Evolutionary conservation across 1,284 basidiomycete species (phyloP), one percentile per base, ranked within the genome.

Genomic region (Rhizoctonia solani): DNA sequence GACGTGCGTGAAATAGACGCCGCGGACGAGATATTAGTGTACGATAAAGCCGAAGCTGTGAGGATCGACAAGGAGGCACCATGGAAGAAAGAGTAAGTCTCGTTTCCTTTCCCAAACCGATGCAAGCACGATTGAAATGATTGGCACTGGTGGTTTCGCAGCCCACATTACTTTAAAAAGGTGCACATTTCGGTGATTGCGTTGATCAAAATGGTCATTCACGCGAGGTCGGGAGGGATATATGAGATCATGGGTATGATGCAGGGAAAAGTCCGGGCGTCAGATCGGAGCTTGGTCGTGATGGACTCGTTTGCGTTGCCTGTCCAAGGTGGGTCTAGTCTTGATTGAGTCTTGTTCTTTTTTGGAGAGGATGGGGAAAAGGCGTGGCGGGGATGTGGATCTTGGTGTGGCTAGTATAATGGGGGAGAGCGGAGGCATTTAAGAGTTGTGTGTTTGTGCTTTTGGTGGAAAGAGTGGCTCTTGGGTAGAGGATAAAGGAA

Each of bases 201-300:
- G 5, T 79, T 99, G 71, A 96, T 98, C 80, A 99, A 99, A 82
- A 99, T 99, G 96, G 96, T 96, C 67, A 98, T 97, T 74, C 96
- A 99, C 77, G 96, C 97, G 41, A 87, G 96, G 52, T 98, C 95
- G 4, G 97, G 96, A 55, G 96, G 97, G 1, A 90, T 91, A 65
- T 93, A 98, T 80, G 96, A 99, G 80, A 97, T 99, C 75, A 99
- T 99, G 97, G 97, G 97, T 8, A 83, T 98, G 49, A 98, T 99
- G 95, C 94, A 98, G 78, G 96, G 96, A 54, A 97, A 97, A 79
- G 89, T 98, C 25, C 83, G 95, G 47, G 92, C 89, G 6, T 85
- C 85, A 69, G 59, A 65, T 65, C 59, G 49, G 37, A 85, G 93
- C 0, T 85, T 98, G 67, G 91, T 98, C 67, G 87, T 99, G 72